Evolutionary conservation across 306 rosid genomes (phyloP), one percentile per base, ranked within the genome.

Genomic region (Sindora glabra): DNA sequence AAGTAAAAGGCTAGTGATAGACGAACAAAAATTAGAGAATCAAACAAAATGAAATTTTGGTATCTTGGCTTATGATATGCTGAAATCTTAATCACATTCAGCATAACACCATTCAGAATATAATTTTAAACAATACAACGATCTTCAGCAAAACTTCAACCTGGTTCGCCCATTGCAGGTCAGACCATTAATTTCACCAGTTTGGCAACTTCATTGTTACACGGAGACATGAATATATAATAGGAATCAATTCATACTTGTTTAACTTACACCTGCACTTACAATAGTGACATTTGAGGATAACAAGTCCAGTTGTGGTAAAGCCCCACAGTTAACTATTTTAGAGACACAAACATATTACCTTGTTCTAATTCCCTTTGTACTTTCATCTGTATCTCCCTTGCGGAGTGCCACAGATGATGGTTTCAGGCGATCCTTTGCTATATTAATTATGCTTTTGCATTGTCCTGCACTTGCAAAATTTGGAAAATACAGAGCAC

Each of bases 351-450:
- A 34, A 12, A 49, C 53, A 67, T 19, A 15, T 32, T 74, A 92
- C 98, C 98, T 92, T 74, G 98, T 88, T 78, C 98, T 71, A 61
- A 83, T 41, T 62, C 83, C 99, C 54, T 77, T 52, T 6, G 87
- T 71, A 71, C 3, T 73, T 52, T 73, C 94, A 50, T 36, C 63
- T 2, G 94, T 81, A 38, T 92, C 95, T 56, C 96, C 96, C 59
- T 71, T 50, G 10, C 94, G 95, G 49, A 92, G 74, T 15, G 75
- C 78, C 78, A 89, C 17, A 5, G 65, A n/a, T 6, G 99, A 92
- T 25, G 94, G 96, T 48, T 47, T 73, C 25, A 92, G 90, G 46
- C 62, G 42, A 54, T 63, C 71, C 73, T 36, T 76, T 19, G 96
- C 95, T 56, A 60, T 29, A 34, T 71, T 67, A 48, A 89, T 68